A percentile compares a stretch with the other conserved stretches of the same genome.
Evolutionary conservation across 805 yeast species (phyloP).

Genomic region (Pichia ethanolica): DNA sequence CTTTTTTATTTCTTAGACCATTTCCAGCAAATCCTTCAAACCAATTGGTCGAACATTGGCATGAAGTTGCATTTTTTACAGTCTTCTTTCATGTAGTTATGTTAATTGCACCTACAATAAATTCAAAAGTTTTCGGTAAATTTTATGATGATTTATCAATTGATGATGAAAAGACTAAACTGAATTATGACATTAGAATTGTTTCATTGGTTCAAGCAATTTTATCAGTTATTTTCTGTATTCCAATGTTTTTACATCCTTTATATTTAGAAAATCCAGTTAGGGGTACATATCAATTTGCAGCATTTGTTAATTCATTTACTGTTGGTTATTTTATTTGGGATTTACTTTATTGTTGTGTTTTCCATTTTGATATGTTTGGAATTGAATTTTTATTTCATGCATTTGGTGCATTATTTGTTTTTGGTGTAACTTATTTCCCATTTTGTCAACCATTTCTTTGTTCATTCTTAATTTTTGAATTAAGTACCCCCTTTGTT

Average conservation of each 20-base stretch:
- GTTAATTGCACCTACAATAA: constrained; percentile 43
- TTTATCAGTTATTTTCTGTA: constrained; percentile 48
- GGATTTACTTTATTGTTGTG: constrained; percentile 69
- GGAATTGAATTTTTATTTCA: constrained; percentile 81
- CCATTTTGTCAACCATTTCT: constrained; percentile 80
- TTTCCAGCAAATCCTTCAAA: constrained; percentile 39
- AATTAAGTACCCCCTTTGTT: constrained; percentile 89
- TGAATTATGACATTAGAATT: constrained; percentile 85
- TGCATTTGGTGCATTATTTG: constrained; percentile 74
- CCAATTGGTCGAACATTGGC: constrained; percentile 52
- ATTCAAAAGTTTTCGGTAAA: constrained; percentile 42
- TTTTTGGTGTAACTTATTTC: constrained; percentile 51
- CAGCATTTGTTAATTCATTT: constrained; percentile 63
- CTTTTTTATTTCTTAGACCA: constrained; percentile 37
- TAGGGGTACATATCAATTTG: constrained; percentile 67
- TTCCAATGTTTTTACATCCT: constrained; percentile 61
- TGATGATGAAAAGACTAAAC: constrained; percentile 35
- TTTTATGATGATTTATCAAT: constrained; percentile 36
- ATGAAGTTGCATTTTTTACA: constrained; percentile 60
- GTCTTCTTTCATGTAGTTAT: constrained; percentile 53
- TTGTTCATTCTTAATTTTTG: constrained; percentile 78
- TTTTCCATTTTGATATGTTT: constrained; percentile 54
- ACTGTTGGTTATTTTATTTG: constrained; percentile 86
- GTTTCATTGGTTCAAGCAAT: constrained; percentile 83
- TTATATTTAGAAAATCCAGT: constrained; percentile 43